Base-by-base conservation (phyloP, 1,139 yeast genomes). In the Pneumocystis wakefieldiae region DNA sequence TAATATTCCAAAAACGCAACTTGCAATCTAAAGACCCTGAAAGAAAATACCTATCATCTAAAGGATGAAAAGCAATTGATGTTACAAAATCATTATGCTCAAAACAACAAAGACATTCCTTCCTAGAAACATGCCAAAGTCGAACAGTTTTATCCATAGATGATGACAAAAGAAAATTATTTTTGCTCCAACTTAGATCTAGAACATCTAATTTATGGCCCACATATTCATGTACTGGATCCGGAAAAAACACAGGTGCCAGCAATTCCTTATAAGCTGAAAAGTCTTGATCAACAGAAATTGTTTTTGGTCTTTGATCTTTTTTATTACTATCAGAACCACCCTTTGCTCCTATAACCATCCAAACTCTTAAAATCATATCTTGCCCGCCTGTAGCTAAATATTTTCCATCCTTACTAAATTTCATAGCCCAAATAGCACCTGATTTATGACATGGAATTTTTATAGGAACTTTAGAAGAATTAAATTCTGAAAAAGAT, bases 371-470 rank as follows among this genome's bases (percentile, higher is more conserved):
- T 42, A 90, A 79, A 0, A 79, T 75, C 1, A 84, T 78, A 69
- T 86, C 91, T 67, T 86, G 81, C 10, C 96, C 95, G 0, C 92
- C 96, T 0, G 87, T 83, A 0, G 96, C 96, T 68, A 90, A 72
- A 71, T 80, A 88, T 71, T 82, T 84, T 8, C 97, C 97, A 74
- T 90, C 95, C 32, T 75, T 75, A 67, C 88, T 84, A 73, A 90
- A 89, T 68, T 83, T 81, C 77, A 87, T 78, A 19, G 83, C 81
- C 82, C 90, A 87, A 8, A 86, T 78, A 19, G 91, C 88, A 48
- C 76, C 76, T 15, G 71, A 66, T 57, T 68, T 69, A 24, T 53
- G 66, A 55, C 61, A 61, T 1, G 68, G 62, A 28, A 64, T 62
- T 6, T 64, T 24, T 14, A 58, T 57, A 12, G 67, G 62, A 19